phyloP scores from a whole-genome alignment of 139 green algal genomes.

The Medakamo hakoo region DNA sequence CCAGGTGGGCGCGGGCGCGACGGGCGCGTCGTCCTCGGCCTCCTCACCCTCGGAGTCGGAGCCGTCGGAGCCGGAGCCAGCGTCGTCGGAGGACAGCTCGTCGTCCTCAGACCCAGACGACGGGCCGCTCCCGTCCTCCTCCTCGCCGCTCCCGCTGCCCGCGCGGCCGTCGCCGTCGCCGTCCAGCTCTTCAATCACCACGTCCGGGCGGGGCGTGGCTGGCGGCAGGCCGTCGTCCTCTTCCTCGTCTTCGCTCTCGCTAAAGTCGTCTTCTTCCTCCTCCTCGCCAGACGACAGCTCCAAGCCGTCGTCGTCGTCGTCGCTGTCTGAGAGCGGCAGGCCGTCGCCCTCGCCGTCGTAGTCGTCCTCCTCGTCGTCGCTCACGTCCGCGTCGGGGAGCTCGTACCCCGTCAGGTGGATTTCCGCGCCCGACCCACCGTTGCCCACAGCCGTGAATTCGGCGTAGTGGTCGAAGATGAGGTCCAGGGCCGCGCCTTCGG shows the following conservation, averaged over 20 bases:
- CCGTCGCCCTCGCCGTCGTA: conserved; percentile 4
- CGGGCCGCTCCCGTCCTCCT: neutral
- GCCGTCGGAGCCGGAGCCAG: neutral
- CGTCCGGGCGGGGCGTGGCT: neutral
- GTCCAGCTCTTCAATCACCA: conserved; percentile 1
- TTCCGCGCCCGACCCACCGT: neutral
- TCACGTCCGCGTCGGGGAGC: conserved; percentile 17
- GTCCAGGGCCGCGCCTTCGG: conserved; percentile 45
- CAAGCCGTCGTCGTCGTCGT: conserved; percentile 11
- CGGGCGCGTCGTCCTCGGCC: neutral
- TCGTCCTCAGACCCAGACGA: neutral
- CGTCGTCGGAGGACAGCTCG: neutral
- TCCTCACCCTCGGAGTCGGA: conserved; percentile 4
- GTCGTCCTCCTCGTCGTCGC: conserved; percentile 15
- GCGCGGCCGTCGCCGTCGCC: neutral
- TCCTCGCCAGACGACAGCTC: too few species aligned
- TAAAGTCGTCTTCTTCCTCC: conserved; percentile 4
- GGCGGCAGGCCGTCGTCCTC: neutral
- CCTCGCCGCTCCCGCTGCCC: conserved; percentile 1
- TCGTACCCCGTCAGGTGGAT: conserved; percentile 73
- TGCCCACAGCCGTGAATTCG: conserved; percentile 34
- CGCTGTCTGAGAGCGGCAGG: conserved; percentile 1
- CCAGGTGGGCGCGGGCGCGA: conserved; percentile 3
- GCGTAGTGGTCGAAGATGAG: conserved; percentile 54
- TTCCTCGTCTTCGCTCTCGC: conserved; percentile 8